phyloP scores from a whole-genome alignment of 495 filamentous ascomycete species.

The Cairneyella variabilis region DNA sequence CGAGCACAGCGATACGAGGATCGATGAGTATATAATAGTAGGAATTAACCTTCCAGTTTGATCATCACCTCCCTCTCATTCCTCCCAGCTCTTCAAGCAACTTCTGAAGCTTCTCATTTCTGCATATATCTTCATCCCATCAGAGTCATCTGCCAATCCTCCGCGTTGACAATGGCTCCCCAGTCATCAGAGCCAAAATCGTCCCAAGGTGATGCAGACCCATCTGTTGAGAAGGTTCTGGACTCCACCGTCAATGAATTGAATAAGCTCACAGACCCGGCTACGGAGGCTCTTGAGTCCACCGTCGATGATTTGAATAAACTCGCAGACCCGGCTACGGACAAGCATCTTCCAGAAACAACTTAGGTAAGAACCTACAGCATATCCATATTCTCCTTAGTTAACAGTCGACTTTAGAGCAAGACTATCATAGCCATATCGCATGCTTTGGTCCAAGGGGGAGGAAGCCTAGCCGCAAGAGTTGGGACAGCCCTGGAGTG shows the following conservation, averaged over 20 bases:
- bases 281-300: neutral
- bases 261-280: slow-evolving; percentile 1
- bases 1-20: too few species aligned
- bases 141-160: neutral
- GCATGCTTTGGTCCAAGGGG: neutral
- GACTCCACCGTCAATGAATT: neutral
- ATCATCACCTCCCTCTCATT: slow-evolving; percentile 7
- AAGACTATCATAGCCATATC: neutral
- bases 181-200: neutral
- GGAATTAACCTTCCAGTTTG: slow-evolving; percentile 8
- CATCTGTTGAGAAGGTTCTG: neutral
- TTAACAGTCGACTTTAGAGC: neutral
- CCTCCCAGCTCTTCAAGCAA: slow-evolving; percentile 7
- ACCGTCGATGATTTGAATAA: slow-evolving; percentile 9
- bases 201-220: neutral
- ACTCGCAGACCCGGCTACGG: slow-evolving; percentile 11
- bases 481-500: slow-evolving; percentile 3
- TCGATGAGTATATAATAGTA: slow-evolving; percentile 19
- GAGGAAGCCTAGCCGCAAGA: slow-evolving; percentile 6
- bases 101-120: slow-evolving; percentile 8
- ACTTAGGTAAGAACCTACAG: neutral
- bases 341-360: neutral
- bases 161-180: slow-evolving; percentile 14
- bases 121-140: slow-evolving; percentile 8
- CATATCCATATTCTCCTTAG: neutral